phyloP scores from a whole-genome alignment of 768 basidiomycete genomes.

The Tephrocybe sp. region DNA sequence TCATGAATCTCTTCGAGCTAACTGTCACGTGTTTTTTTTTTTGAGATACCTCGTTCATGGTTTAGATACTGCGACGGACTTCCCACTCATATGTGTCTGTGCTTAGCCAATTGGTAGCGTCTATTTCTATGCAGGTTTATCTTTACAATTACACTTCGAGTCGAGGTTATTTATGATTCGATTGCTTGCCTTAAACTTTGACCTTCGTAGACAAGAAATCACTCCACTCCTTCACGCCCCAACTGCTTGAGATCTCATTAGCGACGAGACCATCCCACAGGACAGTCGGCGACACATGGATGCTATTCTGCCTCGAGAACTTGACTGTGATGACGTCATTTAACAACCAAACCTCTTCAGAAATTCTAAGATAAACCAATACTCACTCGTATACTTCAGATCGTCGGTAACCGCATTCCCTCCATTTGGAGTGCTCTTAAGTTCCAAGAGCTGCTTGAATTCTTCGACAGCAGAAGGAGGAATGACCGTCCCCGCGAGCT shows the following conservation, averaged over 20 bases:
- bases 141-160: neutral
- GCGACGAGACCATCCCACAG: conserved; percentile 76
- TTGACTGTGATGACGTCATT: conserved; percentile 57
- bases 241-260: conserved; percentile 73
- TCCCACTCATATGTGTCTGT: neutral
- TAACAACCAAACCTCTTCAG: neutral
- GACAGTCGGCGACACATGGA: conserved; percentile 87
- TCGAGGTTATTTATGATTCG: neutral
- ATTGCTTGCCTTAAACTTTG: conserved; percentile 27
- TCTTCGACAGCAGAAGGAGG: conserved; percentile 44
- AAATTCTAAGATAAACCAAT: neutral
- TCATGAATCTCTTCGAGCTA: too few species aligned
- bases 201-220: conserved; percentile 68
- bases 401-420: conserved; percentile 82
- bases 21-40: too few species aligned
- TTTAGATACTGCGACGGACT: too few species aligned
- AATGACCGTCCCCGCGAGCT: conserved; percentile 53
- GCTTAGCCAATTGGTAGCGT: neutral
- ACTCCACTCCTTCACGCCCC: conserved; percentile 80
- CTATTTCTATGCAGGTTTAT: neutral
- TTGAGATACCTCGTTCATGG: too few species aligned
- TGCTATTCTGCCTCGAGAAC: conserved; percentile 84
- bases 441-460: conserved; percentile 59
- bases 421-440: conserved; percentile 69
- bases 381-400: conserved; percentile 80